A percentile compares a stretch with the other conserved stretches of the same genome.
Conservation (phyloP, 768 basidiomycete species). For the Galerina sulciceps region DNA sequence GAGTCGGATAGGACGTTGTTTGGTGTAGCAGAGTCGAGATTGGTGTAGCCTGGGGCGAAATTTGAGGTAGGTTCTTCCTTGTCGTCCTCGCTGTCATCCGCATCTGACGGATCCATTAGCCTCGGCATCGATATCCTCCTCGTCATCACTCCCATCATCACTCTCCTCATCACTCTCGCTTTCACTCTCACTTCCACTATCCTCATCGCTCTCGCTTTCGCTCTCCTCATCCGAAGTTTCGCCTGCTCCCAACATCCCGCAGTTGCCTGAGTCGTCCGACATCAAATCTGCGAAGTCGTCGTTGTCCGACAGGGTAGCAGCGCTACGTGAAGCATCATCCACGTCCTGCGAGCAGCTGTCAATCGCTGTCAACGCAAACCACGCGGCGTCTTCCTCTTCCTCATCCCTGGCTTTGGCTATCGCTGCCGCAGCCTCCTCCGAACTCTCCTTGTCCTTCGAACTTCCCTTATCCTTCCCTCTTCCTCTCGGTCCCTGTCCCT, state of each 20-base stretch:
- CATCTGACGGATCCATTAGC: neutral
- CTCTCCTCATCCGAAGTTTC: conserved; percentile 5
- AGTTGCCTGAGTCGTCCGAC: conserved; percentile 5
- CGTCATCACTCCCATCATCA: conserved; percentile 10
- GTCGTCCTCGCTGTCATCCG: neutral
- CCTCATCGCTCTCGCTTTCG: neutral
- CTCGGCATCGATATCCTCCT: neutral
- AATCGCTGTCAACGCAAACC: neutral
- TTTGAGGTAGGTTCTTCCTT: no score
- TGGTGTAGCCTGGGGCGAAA: no score
- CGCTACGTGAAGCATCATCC: neutral
- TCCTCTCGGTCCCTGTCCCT: conserved; percentile 32
- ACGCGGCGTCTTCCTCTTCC: conserved; percentile 10
- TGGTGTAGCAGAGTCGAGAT: no score
- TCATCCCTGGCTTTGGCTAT: conserved; percentile 11
- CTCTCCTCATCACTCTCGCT: conserved; percentile 1
- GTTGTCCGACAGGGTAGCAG: neutral
- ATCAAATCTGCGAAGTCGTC: neutral
- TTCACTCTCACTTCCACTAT: neutral
- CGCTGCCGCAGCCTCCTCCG: conserved; percentile 25
- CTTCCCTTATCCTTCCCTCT: conserved; percentile 5
- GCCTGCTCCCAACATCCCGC: conserved; percentile 5
- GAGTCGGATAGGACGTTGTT: no score
- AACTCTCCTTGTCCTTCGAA: conserved; percentile 14
- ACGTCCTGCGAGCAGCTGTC: neutral